These are phyloP conservation scores for Coniochaeta sp. DNA, from an alignment of 2,329 filamentous ascomycete species.

Conservation along the genomic window DNA sequence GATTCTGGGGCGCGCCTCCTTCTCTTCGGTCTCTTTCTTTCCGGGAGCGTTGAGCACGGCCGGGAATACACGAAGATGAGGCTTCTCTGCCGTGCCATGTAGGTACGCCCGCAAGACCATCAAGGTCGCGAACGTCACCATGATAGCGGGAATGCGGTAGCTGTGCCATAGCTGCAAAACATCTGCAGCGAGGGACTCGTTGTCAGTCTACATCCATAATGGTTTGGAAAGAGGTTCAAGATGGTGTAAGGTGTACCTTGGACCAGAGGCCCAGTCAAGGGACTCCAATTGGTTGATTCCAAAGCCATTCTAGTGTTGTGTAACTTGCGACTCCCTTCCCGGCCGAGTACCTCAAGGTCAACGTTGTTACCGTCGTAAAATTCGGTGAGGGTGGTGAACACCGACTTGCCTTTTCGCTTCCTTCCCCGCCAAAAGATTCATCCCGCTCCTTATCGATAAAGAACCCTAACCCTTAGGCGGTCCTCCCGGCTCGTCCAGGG, in stretches of 20 bases:
- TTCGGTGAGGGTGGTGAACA: not conserved
- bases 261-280: not conserved
- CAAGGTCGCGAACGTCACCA: conserved; percentile 30
- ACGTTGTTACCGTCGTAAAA: not conserved
- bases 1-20: too few relatives aligned
- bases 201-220: too few relatives aligned
- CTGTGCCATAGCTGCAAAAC: conserved; percentile 32
- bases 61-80: too few relatives aligned
- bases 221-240: not conserved
- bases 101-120: conserved; percentile 34
- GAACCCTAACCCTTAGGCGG: too few relatives aligned
- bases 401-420: not conserved
- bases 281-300: not conserved
- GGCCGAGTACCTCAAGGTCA: not conserved
- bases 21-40: too few relatives aligned
- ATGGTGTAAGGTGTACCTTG: not conserved
- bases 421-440: not conserved
- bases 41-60: too few relatives aligned
- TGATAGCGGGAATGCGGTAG: conserved; percentile 36
- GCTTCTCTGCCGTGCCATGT: conserved; percentile 25
- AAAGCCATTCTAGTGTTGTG: not conserved
- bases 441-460: not conserved
- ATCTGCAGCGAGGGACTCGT: conserved; percentile 8
- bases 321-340: not conserved
- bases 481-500: too few relatives aligned